Conservation (phyloP, 768 basidiomycete species). For the Kwoniella dendrophila region DNA sequence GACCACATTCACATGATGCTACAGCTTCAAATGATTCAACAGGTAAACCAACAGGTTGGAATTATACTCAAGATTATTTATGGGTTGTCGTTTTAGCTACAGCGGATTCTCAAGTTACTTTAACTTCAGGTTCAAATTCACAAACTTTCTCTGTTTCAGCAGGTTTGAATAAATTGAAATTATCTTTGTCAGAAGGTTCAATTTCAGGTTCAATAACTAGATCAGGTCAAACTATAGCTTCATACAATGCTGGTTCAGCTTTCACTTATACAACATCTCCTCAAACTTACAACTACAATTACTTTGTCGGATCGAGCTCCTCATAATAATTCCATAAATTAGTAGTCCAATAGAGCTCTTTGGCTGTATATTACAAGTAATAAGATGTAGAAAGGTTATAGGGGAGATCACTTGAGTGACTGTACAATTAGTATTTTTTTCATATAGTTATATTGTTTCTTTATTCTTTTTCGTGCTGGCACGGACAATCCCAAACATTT, state of each 20-base stretch:
- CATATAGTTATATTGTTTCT: neutral
- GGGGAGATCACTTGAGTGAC: neutral
- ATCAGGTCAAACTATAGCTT: slow-evolving; percentile 60
- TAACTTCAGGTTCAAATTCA: slow-evolving; percentile 57
- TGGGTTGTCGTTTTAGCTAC: slow-evolving; percentile 70
- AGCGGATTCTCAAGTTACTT: slow-evolving; percentile 62
- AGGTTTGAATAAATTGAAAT: slow-evolving; percentile 68
- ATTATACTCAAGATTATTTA: slow-evolving; percentile 56
- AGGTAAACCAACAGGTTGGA: slow-evolving; percentile 49
- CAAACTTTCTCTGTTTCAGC: slow-evolving; percentile 56
- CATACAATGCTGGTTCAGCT: slow-evolving; percentile 32
- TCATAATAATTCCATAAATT: too few relatives aligned
- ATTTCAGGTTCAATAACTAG: slow-evolving; percentile 64
- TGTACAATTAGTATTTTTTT: neutral
- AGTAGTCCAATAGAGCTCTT: slow-evolving; percentile 15
- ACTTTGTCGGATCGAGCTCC: slow-evolving; percentile 56
- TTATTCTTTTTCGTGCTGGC: slow-evolving; percentile 40
- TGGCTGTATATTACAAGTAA: slow-evolving; percentile 8
- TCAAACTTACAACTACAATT: slow-evolving; percentile 56
- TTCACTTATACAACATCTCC: slow-evolving; percentile 47
- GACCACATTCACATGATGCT: slow-evolving; percentile 55
- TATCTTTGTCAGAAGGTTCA: slow-evolving; percentile 63
- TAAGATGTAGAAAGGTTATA: neutral
- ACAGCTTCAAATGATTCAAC: slow-evolving; percentile 41
- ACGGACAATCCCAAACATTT: slow-evolving; percentile 50